Conservation (phyloP, 2,329 filamentous ascomycete genomes). For the Leptographium lundbergii region DNA sequence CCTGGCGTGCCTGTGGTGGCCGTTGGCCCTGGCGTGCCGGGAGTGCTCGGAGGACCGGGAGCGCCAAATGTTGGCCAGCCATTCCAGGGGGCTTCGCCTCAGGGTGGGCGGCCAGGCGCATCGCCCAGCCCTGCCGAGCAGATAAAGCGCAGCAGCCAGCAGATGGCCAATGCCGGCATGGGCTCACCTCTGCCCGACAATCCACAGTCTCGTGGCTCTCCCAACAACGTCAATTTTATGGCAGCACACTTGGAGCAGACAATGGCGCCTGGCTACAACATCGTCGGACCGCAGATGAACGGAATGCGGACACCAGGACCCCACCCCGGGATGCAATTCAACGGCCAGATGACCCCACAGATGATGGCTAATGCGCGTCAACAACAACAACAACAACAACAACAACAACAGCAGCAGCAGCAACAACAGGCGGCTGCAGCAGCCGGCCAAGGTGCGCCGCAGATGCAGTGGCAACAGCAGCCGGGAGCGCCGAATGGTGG, state of each 20-base stretch:
- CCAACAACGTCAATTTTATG: slow-evolving; percentile 50
- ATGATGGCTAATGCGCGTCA: slow-evolving; percentile 39
- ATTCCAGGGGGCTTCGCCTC: slow-evolving; percentile 59
- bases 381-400: slow-evolving; percentile 11
- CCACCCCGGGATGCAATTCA: slow-evolving; percentile 46
- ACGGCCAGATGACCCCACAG: slow-evolving; percentile 46
- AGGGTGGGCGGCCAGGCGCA: slow-evolving; percentile 53
- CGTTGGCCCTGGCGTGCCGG: slow-evolving; percentile 38
- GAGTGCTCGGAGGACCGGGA: slow-evolving; percentile 29
- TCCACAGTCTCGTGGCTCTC: slow-evolving; percentile 51
- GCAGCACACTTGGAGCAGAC: slow-evolving; percentile 48
- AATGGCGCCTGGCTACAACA: slow-evolving; percentile 44
- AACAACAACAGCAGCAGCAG: slow-evolving; percentile 6
- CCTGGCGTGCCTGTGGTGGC: slow-evolving; percentile 30
- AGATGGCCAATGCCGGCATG: slow-evolving; percentile 56
- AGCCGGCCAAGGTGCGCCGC: slow-evolving; percentile 20
- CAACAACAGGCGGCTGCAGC: slow-evolving; percentile 1
- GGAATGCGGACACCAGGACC: slow-evolving; percentile 59
- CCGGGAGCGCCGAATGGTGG: slow-evolving; percentile 26
- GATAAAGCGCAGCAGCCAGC: slow-evolving; percentile 66
- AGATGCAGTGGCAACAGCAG: slow-evolving; percentile 36
- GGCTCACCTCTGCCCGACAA: slow-evolving; percentile 62
- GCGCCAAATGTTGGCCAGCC: slow-evolving; percentile 40
- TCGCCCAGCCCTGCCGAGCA: slow-evolving; percentile 68
- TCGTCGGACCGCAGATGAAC: slow-evolving; percentile 43